Evolutionary conservation across 331 rosid species (phyloP).

Genomic region (Quercus tomentella): DNA sequence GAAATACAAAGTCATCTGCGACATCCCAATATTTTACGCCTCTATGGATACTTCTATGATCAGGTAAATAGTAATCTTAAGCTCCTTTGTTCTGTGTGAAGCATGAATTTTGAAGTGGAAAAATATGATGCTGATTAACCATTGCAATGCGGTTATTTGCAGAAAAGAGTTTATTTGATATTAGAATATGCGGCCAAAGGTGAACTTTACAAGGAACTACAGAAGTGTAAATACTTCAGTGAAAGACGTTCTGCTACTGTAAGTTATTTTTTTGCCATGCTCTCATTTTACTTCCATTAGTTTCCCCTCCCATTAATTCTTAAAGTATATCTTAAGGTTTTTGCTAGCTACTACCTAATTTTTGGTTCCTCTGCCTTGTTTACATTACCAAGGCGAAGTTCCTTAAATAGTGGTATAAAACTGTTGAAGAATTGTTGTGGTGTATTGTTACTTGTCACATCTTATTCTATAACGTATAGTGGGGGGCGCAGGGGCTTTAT

Average conservation of each 20-base stretch:
- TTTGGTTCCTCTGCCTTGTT: neutral
- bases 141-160: slow-evolving; percentile 19
- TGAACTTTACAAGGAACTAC: slow-evolving; percentile 96
- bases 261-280: slow-evolving; percentile 27
- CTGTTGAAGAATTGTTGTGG: neutral
- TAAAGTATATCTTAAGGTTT: neutral
- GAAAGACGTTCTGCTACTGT: slow-evolving; percentile 99
- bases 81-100: slow-evolving; percentile 2
- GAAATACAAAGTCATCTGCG: slow-evolving; percentile 99
- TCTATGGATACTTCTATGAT: slow-evolving; percentile 93
- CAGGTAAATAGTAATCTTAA: slow-evolving; percentile 47
- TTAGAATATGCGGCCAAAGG: slow-evolving; percentile 98
- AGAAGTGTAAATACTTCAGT: slow-evolving; percentile 91
- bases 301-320: neutral
- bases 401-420: neutral
- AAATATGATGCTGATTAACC: slow-evolving; percentile 2
- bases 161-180: slow-evolving; percentile 94
- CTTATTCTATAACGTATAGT: neutral
- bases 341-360: neutral
- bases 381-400: neutral
- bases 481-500: neutral
- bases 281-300: neutral
- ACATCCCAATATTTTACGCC: slow-evolving; percentile 88
- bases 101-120: neutral
- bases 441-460: neutral